Percentiles rank a stretch among this genome's conserved stretches.
Conservation (phyloP, 768 basidiomycete genomes). For the Clitopilus passeckerianus region DNA sequence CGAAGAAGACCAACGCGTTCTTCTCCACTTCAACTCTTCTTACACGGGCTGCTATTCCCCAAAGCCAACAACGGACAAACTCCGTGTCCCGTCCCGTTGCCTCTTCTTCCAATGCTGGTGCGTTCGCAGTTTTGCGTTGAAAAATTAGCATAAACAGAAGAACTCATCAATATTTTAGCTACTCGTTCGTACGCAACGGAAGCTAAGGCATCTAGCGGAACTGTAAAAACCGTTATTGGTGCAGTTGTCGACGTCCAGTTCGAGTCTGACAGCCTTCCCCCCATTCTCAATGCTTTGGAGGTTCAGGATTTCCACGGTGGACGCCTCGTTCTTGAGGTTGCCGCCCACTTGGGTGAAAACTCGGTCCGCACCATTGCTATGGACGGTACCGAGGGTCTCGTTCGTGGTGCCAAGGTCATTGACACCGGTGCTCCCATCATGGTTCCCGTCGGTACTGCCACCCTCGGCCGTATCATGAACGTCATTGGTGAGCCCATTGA, state of each 20-base stretch:
- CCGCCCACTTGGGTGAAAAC: conserved; percentile 98
- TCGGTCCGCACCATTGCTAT: conserved; percentile 99
- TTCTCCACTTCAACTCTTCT: conserved; percentile 71
- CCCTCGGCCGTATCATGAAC: conserved; percentile 99
- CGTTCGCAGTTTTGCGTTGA: conserved; percentile 24
- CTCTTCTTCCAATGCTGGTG: conserved; percentile 49
- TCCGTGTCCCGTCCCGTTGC: conserved; percentile 44
- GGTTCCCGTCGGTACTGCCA: conserved; percentile 93
- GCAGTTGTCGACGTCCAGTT: conserved; percentile 99
- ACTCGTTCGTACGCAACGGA: conserved; percentile 92
- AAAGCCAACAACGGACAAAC: conserved; percentile 37
- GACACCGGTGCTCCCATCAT: conserved; percentile 96
- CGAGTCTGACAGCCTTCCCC: conserved; percentile 89
- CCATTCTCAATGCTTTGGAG: conserved; percentile 98
- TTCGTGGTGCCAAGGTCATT: conserved; percentile 95
- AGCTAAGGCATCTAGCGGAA: conserved; percentile 65
- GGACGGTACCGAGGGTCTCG: conserved; percentile 99
- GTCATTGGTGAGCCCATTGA: conserved; percentile 99
- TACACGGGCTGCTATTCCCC: conserved; percentile 47
- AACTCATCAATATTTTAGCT: conserved; percentile 20
- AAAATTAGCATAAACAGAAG: background rate
- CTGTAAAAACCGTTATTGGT: conserved; percentile 99
- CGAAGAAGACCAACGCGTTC: conserved; percentile 73
- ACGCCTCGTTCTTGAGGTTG: conserved; percentile 98
- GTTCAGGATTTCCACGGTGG: conserved; percentile 92